Base-by-base conservation (phyloP, 495 filamentous ascomycete genomes). In the Lasiosphaeria hispida region DNA sequence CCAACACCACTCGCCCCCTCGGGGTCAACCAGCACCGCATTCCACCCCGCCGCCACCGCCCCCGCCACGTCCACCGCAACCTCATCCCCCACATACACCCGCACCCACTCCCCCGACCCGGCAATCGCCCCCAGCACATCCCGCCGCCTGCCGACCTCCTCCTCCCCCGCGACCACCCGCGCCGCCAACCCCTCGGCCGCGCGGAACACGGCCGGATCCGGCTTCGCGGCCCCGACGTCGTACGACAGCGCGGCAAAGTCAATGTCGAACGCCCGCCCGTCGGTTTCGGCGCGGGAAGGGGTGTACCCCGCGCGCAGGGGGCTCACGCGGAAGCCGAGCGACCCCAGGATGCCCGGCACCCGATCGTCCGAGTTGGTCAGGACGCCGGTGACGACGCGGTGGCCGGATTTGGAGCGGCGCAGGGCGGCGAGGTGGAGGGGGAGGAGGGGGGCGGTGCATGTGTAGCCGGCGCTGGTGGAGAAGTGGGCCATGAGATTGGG, bases 331-430 rank as follows among this genome's bases (percentile, higher is more conserved):
- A 92, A 55, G 0, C 87, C 87, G 13, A 92, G 65, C 7, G 81
- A 82, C 14, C 76, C 69, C 10, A 93, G 65, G 9, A 92, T 79
- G 10, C 66, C 65, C 7, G 81, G 77, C 0, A 91, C 82, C 0
- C 90, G 80, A 63, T 87, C 83, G 65, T 94, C 89, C 1, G 89
- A 91, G 67, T 93, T 94, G 17, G 87, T 88, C 48, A 92, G 74
- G 13, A 92, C 75, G 4, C 90, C 90, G 0, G 89, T 63, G 8
- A 85, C 61, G 2, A 86, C 68, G 5, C 63, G 55, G 10, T 66
- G 33, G 23, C 57, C 10, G 7, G 13, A 18, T 19, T 33, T 14
- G 37, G 18, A 33, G 33, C 36, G 18, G 9, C 72, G 68, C 51
- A 89, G 60, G 0, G 62, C 59, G 18, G 65, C 50, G 23, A 92